Percentiles rank a stretch among this genome's conserved stretches.
Evolutionary conservation across 768 basidiomycete genomes (phyloP).

Genomic region (Termitomyces titanicus): DNA sequence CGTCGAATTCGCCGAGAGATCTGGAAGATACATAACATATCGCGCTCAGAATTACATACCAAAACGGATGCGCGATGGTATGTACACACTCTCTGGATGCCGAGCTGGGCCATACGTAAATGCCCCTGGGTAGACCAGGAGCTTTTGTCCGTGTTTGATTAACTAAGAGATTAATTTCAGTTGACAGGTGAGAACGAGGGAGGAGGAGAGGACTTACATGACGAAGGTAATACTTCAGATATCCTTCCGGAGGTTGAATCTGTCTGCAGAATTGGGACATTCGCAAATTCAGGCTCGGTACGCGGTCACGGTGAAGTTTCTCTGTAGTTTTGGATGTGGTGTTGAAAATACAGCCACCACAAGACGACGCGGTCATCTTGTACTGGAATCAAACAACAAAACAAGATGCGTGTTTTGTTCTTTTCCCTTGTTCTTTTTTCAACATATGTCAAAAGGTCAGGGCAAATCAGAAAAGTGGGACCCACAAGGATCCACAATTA

Average conservation of each 20-base stretch:
- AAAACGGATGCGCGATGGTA: too few relatives aligned
- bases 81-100: background rate
- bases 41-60: too few relatives aligned
- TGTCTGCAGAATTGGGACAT: background rate
- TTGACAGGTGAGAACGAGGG: background rate
- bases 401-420: too few relatives aligned
- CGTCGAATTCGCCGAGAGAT: too few relatives aligned
- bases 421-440: too few relatives aligned
- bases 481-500: too few relatives aligned
- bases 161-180: background rate
- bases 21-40: too few relatives aligned
- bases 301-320: background rate
- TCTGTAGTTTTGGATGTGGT: background rate
- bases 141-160: background rate
- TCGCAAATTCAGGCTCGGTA: too few relatives aligned
- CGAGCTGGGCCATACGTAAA: background rate
- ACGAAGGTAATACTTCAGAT: background rate
- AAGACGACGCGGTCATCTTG: background rate
- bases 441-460: too few relatives aligned
- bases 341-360: background rate
- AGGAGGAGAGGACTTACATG: background rate
- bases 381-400: background rate
- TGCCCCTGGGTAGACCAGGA: background rate
- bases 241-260: background rate
- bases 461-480: too few relatives aligned